These are phyloP conservation scores for Boletus patriciae DNA, from an alignment of 768 basidiomycete genomes.

Conservation along the genomic window DNA sequence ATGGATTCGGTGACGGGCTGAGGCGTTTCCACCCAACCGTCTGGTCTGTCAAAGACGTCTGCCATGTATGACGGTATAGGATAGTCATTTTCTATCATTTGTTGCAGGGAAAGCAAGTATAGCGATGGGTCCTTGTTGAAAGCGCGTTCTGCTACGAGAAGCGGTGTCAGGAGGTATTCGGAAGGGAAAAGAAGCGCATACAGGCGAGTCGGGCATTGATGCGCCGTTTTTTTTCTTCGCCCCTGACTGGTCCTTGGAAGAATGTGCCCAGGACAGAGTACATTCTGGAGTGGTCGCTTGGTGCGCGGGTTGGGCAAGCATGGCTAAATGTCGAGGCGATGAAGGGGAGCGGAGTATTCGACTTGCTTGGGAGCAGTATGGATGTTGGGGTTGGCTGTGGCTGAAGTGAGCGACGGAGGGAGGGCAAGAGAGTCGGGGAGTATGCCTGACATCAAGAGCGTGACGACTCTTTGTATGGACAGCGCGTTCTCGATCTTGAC, in stretches of 20 bases:
- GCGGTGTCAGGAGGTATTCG: slow-evolving; percentile 5
- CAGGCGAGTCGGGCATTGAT: slow-evolving; percentile 44
- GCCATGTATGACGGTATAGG: slow-evolving; percentile 84
- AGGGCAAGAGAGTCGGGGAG: too few species aligned
- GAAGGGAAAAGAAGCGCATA: slow-evolving; percentile 10
- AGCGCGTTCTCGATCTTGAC: slow-evolving; percentile 62
- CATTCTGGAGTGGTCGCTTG: slow-evolving; percentile 83
- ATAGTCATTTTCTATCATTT: slow-evolving; percentile 95
- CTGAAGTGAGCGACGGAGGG: slow-evolving; percentile 50
- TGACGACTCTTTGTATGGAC: too few species aligned
- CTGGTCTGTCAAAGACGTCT: slow-evolving; percentile 60
- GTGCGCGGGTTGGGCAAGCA: slow-evolving; percentile 90
- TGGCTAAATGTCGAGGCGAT: slow-evolving; percentile 84
- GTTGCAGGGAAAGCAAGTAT: slow-evolving; percentile 74
- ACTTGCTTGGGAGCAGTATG: slow-evolving; percentile 42
- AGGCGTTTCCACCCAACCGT: slow-evolving; percentile 85
- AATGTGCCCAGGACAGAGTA: slow-evolving; percentile 83
- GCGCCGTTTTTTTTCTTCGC: slow-evolving; percentile 75
- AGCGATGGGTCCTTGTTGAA: slow-evolving; percentile 64
- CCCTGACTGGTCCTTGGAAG: slow-evolving; percentile 76
- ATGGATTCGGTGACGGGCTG: slow-evolving; percentile 37
- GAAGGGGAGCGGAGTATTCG: slow-evolving; percentile 53
- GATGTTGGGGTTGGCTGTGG: slow-evolving; percentile 55
- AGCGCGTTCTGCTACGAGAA: too few species aligned
- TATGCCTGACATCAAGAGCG: too few species aligned